phyloP scores from a whole-genome alignment of 305 asterid genomes.

The Nicotiana rustica region DNA sequence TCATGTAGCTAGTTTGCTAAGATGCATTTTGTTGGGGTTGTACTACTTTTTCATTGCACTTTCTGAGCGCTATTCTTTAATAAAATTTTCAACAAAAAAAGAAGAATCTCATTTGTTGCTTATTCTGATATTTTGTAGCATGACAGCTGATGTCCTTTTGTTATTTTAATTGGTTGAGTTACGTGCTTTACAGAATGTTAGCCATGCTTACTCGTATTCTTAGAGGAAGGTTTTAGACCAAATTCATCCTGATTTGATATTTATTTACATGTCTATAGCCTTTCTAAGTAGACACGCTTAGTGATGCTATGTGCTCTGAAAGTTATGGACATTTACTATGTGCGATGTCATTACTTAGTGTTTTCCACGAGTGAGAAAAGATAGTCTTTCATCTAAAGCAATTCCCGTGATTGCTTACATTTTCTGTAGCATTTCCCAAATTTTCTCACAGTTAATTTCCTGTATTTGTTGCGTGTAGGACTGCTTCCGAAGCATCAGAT shows the following conservation, averaged over 20 bases:
- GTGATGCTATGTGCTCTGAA: background rate
- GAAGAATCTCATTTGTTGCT: conserved; percentile 14
- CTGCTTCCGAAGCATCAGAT: conserved; percentile 50
- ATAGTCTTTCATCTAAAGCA: background rate
- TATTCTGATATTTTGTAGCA: background rate
- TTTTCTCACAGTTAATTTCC: background rate
- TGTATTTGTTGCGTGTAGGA: conserved; percentile 42
- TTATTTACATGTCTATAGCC: background rate
- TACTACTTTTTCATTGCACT: too few species aligned
- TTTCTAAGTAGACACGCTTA: background rate
- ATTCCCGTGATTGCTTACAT: conserved; percentile 2
- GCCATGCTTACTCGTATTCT: background rate
- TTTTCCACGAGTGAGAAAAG: background rate
- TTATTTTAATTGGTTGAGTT: conserved; percentile 1
- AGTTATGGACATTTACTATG: conserved; percentile 10
- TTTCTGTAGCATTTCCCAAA: background rate
- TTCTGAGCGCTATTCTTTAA: too few species aligned
- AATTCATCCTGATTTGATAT: background rate
- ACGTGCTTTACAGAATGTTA: background rate
- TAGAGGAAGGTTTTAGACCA: background rate
- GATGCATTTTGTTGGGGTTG: too few species aligned
- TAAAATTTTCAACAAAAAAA: too few species aligned
- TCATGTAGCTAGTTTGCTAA: too few species aligned
- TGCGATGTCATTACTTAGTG: background rate
- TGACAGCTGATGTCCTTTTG: background rate